Percentiles rank a stretch among this genome's conserved stretches.
Conservation (phyloP, 768 basidiomycete genomes). For the Boletus patriciae region DNA sequence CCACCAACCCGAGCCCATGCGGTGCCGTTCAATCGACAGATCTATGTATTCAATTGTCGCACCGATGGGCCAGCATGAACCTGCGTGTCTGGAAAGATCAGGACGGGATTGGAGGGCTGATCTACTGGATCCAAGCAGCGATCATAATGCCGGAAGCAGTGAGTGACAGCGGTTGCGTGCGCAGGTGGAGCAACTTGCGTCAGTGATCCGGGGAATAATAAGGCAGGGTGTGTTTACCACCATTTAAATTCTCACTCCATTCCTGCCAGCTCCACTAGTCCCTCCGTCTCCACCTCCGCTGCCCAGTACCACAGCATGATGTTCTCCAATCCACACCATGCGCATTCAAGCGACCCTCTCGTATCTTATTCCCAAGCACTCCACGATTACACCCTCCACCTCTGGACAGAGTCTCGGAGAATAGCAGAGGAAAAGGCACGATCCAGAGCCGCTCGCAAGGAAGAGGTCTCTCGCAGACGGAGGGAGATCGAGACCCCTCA, state of each 20-base stretch:
- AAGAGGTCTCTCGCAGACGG: slow-evolving; percentile 28
- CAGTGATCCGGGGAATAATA: slow-evolving; percentile 23
- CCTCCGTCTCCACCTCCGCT: slow-evolving; percentile 9
- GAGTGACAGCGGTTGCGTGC: slow-evolving; percentile 14
- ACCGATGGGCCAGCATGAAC: not conserved
- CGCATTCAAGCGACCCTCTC: slow-evolving; percentile 37
- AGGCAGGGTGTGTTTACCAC: slow-evolving; percentile 11
- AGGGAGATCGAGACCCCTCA: slow-evolving; percentile 17
- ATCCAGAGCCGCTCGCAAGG: slow-evolving; percentile 28
- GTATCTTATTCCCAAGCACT: slow-evolving; percentile 61
- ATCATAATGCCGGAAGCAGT: slow-evolving; percentile 6
- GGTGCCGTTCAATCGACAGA: not conserved
- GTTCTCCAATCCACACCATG: slow-evolving; percentile 14
- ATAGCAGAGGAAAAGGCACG: slow-evolving; percentile 52
- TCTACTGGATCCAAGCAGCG: slow-evolving; percentile 1
- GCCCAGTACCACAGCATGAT: slow-evolving; percentile 12
- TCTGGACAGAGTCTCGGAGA: slow-evolving; percentile 67
- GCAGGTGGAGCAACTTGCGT: slow-evolving; percentile 28
- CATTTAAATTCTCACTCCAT: slow-evolving; percentile 29
- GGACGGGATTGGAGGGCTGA: not conserved
- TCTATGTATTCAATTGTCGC: not conserved
- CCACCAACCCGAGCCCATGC: not conserved
- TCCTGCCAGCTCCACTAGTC: slow-evolving; percentile 9
- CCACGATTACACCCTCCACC: slow-evolving; percentile 63
- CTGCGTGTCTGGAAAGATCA: not conserved